Base-by-base conservation (phyloP, 1,139 yeast species). In the Saccharomyces hybrid region DNA sequence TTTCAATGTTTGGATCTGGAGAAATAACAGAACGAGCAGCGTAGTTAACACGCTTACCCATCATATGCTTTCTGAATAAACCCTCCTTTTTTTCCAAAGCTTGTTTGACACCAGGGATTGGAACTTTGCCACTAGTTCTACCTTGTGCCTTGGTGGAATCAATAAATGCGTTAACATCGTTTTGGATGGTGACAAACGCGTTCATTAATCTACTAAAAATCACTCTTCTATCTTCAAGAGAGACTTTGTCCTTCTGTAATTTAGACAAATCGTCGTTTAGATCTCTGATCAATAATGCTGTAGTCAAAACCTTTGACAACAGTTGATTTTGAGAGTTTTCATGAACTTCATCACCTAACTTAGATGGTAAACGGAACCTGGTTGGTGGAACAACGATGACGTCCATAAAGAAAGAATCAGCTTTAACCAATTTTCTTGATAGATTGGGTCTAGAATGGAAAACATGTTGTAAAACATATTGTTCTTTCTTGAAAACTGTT, bases 21-120 rank as follows among this genome's bases (percentile, higher is more conserved):
- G 99, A 91, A 74, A 95, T 95, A 64, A 95, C 99, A 13, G 99
- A 91, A 73, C 99, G 88, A 51, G 99, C 99, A 57, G 99, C 98
- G 67, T 88, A 91, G 71, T 95, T 95, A 57, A 95, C 99, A 77
- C 99, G 89, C 78, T 95, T 95, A 72, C 99, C 99, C 99, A 95
- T 95, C 99, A 95, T 93, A 68, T 95, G 96, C 72, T 91, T 93
- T 78, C 99, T 84, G 78, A 93, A 93, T 63, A 93, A 79, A 71
- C 99, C 99, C 75, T 95, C 99, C 71, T 95, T 95, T 84, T 95
- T 93, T 75, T 95, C 99, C 67, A 95, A 77, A 4, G 96, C 96
- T 77, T 95, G 99, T 71, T 95, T 93, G 64, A 95, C 83, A 76
- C 99, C 99, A 2, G 99, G 99, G 51, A 81, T 80, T 47, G 96